phyloP scores from a whole-genome alignment of 768 basidiomycete genomes.

The Kockovaella imperatae region DNA sequence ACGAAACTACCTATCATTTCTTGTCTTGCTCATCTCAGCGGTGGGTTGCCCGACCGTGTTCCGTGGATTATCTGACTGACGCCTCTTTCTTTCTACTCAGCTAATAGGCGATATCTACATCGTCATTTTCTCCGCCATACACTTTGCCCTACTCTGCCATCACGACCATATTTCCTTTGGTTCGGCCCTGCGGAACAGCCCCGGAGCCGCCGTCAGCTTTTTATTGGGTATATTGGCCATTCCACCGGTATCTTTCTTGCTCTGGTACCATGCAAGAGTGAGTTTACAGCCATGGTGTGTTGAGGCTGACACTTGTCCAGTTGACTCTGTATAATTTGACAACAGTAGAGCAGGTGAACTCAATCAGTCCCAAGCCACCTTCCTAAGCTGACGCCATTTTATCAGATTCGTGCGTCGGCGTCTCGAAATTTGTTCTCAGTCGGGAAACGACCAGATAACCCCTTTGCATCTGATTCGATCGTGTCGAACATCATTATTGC shows the following conservation, averaged over 20 bases:
- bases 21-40: conserved; percentile 67
- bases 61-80: background rate
- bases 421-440: conserved; percentile 62
- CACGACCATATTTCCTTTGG: conserved; percentile 51
- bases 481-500: conserved; percentile 60
- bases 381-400: conserved; percentile 7
- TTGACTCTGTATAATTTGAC: conserved; percentile 78
- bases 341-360: conserved; percentile 84
- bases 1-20: conserved; percentile 90
- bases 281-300: conserved; percentile 44
- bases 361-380: conserved; percentile 14
- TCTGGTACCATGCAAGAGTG: conserved; percentile 80
- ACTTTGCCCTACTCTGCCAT: conserved; percentile 62
- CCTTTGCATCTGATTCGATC: conserved; percentile 75
- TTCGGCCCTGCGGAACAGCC: conserved; percentile 51
- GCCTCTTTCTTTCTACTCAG: conserved; percentile 46
- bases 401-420: conserved; percentile 75
- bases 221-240: conserved; percentile 62
- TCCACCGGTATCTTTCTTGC: conserved; percentile 72
- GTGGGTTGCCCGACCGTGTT: conserved; percentile 50
- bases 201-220: conserved; percentile 77
- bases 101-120: conserved; percentile 66
- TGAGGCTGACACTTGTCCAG: conserved; percentile 1
- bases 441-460: conserved; percentile 57
- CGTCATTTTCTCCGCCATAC: conserved; percentile 73